Base-by-base conservation (phyloP, 2,329 filamentous ascomycete genomes). In the Xylaria sp. region DNA sequence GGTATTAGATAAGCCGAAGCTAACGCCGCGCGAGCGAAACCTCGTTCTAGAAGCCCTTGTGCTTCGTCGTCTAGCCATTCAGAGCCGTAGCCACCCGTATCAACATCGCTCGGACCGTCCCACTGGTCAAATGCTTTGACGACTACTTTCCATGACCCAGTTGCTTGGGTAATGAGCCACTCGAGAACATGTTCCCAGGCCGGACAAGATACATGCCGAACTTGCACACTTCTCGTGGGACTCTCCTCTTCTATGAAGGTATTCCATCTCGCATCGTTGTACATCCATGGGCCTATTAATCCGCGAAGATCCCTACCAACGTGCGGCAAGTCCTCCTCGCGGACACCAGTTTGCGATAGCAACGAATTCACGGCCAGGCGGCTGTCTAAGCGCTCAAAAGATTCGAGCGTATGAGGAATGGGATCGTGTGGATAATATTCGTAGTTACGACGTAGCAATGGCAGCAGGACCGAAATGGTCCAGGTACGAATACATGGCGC, bases 261-360 rank as follows among this genome's bases (percentile, higher is more conserved):
- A 69, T 85, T 86, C 83, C 90, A 90, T 63, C 90, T 87, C 23
- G 81, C 84, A 60, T 89, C 84, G 55, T 89, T 89, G 75, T 91
- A 89, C 58, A 94, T 82, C 92, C 92, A 95, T 1, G 92, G 92
- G 0, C 89, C 90, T 59, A 94, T 81, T 46, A 94, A 77, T 0
- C 90, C 88, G 70, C 88, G 87, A 65, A 94, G 76, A 76, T 94
- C 91, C 66, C 91, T 86, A 1, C 88, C 89, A 57, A 90, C 77
- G 46, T 83, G 77, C 1, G 74, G 68, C 20, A 81, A 70, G 2
- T 82, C 80, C 48, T 82, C 81, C 37, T 84, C 79, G 18, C 75
- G 75, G 25, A 74, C 68, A 32, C 84, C 84, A 1, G 88, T 89
- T 63, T 87, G 85, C 8, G 86, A 86, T 5, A 95, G 82, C 34